Evolutionary conservation across 2,329 filamentous ascomycete genomes (phyloP), one percentile per base, ranked within the genome.

Genomic region (Fusarium tjaetaba): DNA sequence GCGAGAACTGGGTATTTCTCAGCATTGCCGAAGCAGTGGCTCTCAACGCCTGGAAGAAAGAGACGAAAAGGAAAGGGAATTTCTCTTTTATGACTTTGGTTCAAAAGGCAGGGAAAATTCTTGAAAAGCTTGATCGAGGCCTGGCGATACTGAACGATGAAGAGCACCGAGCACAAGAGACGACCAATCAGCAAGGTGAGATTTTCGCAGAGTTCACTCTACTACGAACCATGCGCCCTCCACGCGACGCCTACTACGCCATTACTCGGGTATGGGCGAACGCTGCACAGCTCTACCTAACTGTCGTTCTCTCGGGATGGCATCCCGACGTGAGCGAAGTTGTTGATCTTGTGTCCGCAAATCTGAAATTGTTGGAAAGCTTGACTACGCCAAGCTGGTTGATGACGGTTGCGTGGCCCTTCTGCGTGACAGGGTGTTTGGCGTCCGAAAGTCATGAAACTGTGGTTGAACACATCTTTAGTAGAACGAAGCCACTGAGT

Each of bases 341-440:
- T 7, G 26, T 43, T 4, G 45, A 68, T 0, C 24, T 38, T 3
- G 63, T 65, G 1, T n/a, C 39, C 2, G 3, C 13, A 1, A 49
- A 49, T 8, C 7, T 71, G 0, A 16, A 46, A 0, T 6, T 63
- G 1, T 16, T 71, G 1, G 10, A 51, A 6, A 7, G 8, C 2
- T 5, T 63, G 5, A 13, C 5, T 0, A 51, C 16, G 1, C 38
- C 66, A 1, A 56, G 58, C 8, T 61, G 45, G 49, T 7, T 73
- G 20, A 32, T 57, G 20, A 26, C 56, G 1, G 11, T 68, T 2
- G 46, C 56, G 2, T 73, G 70, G 66, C 71, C 71, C 6, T 55
- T 73, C 18, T 71, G 70, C 14, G 38, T 74, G 2, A 58, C 57
- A 3, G 62, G 62, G 0, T 71, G 71, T 22, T 32, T 74, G 3